Conservation (phyloP, 805 yeast species). For the Ogataea dorogensis region DNA sequence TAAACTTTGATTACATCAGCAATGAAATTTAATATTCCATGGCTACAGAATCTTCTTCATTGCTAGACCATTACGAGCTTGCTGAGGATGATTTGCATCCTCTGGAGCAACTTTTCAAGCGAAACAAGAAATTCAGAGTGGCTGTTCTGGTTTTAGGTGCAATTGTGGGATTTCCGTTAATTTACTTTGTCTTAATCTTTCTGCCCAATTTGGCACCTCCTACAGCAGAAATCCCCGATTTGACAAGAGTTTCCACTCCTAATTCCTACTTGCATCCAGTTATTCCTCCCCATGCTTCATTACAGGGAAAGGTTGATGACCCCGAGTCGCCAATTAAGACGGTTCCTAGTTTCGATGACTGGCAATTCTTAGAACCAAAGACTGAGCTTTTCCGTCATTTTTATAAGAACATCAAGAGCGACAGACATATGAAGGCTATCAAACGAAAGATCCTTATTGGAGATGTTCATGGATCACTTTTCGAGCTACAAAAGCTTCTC, state of each 20-base stretch:
- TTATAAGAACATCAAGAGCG: slow-evolving; percentile 16
- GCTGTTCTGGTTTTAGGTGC: slow-evolving; percentile 10
- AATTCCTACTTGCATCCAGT: slow-evolving; percentile 33
- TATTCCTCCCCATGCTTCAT: slow-evolving; percentile 14
- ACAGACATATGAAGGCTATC: slow-evolving; percentile 15
- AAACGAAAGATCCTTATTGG: slow-evolving; percentile 71
- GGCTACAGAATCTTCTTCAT: slow-evolving; percentile 11
- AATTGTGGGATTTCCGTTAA: slow-evolving; percentile 22
- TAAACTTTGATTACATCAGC: background rate
- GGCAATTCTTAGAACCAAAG: slow-evolving; percentile 18
- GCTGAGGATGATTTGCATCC: slow-evolving; percentile 16
- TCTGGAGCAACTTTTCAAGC: slow-evolving; percentile 3
- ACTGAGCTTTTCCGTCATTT: slow-evolving; percentile 24
- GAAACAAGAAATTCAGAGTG: slow-evolving; percentile 12
- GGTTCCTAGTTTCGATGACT: slow-evolving; percentile 26
- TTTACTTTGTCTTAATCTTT: slow-evolving; percentile 29
- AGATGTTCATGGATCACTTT: slow-evolving; percentile 81
- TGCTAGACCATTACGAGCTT: slow-evolving; percentile 14
- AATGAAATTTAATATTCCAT: slow-evolving; percentile 2
- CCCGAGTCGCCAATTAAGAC: slow-evolving; percentile 28
- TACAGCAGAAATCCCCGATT: slow-evolving; percentile 27
- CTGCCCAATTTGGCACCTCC: slow-evolving; percentile 36
- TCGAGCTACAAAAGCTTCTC: slow-evolving; percentile 53
- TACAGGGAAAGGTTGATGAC: slow-evolving; percentile 3
- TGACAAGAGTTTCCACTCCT: slow-evolving; percentile 24